Conservation (phyloP, 140 eudicot species). For the Cichorium intybus region DNA sequence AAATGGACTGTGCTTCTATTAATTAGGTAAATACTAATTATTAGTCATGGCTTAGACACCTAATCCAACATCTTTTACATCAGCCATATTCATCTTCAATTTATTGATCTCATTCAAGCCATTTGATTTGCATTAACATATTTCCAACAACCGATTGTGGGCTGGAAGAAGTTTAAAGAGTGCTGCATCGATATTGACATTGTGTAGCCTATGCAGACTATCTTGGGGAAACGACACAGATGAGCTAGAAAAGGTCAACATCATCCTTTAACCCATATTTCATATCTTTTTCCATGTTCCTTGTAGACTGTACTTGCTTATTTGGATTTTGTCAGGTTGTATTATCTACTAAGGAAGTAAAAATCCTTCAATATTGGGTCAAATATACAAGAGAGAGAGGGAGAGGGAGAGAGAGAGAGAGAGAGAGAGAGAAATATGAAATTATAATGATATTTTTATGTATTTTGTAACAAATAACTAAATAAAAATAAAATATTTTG, state of each 20-base stretch:
- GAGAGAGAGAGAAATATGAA: no score
- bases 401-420: no score
- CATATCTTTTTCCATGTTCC: not conserved
- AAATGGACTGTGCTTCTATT: no score
- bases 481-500: no score
- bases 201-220: conserved; percentile 55
- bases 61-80: no score
- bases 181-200: conserved; percentile 69
- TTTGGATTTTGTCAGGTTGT: conserved; percentile 44
- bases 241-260: conserved; percentile 66
- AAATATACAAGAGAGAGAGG: no score
- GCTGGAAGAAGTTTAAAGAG: conserved; percentile 55
- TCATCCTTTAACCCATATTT: no score
- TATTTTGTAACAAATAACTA: no score
- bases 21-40: no score
- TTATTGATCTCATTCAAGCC: conserved; percentile 14
- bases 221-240: conserved; percentile 53
- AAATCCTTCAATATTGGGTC: conserved; percentile 75
- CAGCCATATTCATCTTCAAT: not conserved
- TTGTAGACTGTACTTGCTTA: not conserved
- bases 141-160: conserved; percentile 45
- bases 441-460: no score
- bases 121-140: conserved; percentile 50
- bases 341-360: conserved; percentile 63
- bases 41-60: no score